A percentile compares a stretch with the other conserved stretches of the same genome.
Evolutionary conservation across 176 grass and related monocot genomes (phyloP).

Genomic region (Paspalum notatum): DNA sequence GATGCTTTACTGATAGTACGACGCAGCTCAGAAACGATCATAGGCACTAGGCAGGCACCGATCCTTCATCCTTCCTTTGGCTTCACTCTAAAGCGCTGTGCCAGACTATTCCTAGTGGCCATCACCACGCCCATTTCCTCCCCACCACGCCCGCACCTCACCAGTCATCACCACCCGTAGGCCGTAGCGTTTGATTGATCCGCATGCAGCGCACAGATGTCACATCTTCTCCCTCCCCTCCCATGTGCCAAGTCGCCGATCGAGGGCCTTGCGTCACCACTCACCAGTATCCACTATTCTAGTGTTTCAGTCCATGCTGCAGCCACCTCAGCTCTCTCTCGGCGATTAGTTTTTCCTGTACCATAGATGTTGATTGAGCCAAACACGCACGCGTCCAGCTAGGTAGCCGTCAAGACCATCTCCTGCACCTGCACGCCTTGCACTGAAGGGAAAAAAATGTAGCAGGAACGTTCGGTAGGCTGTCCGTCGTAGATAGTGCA

Average conservation of each 20-base stretch:
- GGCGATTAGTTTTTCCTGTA: slow-evolving; percentile 11
- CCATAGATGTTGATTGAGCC: slow-evolving; percentile 25
- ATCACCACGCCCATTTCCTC: slow-evolving; percentile 29
- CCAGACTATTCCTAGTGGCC: not conserved
- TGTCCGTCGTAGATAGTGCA: slow-evolving; percentile 33
- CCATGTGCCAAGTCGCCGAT: slow-evolving; percentile 58
- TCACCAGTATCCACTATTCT: slow-evolving; percentile 1
- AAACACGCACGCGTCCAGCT: not conserved
- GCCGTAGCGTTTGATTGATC: slow-evolving; percentile 16
- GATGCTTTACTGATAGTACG: not conserved
- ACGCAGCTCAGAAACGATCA: slow-evolving; percentile 23
- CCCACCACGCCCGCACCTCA: not conserved
- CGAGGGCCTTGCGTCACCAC: too few relatives aligned
- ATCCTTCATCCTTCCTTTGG: slow-evolving; percentile 49
- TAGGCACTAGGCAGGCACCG: slow-evolving; percentile 15
- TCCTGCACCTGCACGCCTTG: not conserved
- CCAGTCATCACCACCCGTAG: too few relatives aligned
- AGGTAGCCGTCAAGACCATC: slow-evolving; percentile 16
- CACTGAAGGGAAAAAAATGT: not conserved
- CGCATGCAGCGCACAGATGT: slow-evolving; percentile 38
- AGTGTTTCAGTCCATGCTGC: slow-evolving; percentile 36
- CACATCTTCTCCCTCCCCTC: not conserved
- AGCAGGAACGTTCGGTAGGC: not conserved
- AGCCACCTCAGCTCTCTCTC: slow-evolving; percentile 34
- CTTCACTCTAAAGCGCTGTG: slow-evolving; percentile 52